These are phyloP conservation scores for Rubia occidens DNA, from an alignment of 305 asterid genomes.

Conservation along the genomic window DNA sequence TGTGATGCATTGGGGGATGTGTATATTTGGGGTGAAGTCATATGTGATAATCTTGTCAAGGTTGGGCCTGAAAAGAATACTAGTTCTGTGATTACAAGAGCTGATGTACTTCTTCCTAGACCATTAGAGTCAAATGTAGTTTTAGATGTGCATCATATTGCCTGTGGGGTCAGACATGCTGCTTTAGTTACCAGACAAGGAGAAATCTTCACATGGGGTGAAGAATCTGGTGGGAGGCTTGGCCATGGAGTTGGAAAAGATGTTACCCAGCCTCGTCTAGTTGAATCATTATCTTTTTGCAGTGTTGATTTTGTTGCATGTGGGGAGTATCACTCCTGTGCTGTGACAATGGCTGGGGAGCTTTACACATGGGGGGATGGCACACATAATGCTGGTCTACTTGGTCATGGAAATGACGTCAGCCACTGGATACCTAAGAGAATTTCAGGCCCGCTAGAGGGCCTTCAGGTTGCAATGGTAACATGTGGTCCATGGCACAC, in stretches of 20 bases:
- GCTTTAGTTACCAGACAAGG: constrained; percentile 87
- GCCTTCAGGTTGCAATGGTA: constrained; percentile 69
- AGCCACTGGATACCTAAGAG: constrained; percentile 98
- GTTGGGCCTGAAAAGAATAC: constrained; percentile 72
- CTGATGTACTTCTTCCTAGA: constrained; percentile 78
- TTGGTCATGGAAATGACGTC: constrained; percentile 73
- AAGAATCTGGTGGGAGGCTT: constrained; percentile 94
- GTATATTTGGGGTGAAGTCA: constrained; percentile 96
- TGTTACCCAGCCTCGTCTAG: constrained; percentile 54
- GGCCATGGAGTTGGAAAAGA: constrained; percentile 89
- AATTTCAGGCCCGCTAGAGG: constrained; percentile 81
- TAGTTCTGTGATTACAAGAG: constrained; percentile 50
- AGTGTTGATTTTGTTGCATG: constrained; percentile 82
- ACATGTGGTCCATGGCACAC: constrained; percentile 99
- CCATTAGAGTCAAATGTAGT: constrained; percentile 75
- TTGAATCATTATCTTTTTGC: constrained; percentile 62
- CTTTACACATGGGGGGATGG: constrained; percentile 99
- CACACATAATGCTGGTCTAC: constrained; percentile 75
- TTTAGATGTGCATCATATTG: constrained; percentile 73
- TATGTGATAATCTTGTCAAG: constrained; percentile 64
- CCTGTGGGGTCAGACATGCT: constrained; percentile 90
- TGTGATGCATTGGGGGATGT: constrained; percentile 92
- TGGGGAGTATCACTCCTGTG: constrained; percentile 94
- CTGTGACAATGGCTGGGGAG: constrained; percentile 82
- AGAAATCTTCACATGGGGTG: constrained; percentile 95